These are phyloP conservation scores for Pythium coloratum DNA, from an alignment of 352 stramenopile species.

Conservation along the genomic window DNA sequence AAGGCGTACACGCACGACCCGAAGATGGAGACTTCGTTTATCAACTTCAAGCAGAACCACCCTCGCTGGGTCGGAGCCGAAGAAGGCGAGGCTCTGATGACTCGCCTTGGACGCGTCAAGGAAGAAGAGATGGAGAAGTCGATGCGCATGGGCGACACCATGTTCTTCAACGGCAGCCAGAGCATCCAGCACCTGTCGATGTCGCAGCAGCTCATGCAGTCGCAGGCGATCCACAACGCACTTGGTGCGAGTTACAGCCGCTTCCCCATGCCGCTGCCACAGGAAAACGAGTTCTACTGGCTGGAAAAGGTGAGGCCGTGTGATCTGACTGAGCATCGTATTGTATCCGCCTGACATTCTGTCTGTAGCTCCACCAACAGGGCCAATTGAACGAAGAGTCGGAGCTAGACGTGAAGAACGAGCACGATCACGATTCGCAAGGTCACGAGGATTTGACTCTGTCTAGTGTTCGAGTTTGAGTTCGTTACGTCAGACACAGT, in stretches of 20 bases:
- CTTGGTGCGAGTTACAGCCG: slow-evolving; percentile 49
- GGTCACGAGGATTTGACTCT: slow-evolving; percentile 11
- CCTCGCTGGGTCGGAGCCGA: slow-evolving; percentile 77
- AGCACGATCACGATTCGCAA: slow-evolving; percentile 1
- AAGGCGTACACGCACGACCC: slow-evolving; percentile 90
- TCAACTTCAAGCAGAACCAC: slow-evolving; percentile 95
- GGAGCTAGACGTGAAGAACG: not conserved
- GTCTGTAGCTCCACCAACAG: slow-evolving; percentile 61
- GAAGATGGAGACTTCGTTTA: slow-evolving; percentile 98
- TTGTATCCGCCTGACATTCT: slow-evolving; percentile 11
- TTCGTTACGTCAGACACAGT: not conserved
- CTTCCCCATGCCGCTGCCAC: slow-evolving; percentile 40
- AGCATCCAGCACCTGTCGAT: slow-evolving; percentile 54
- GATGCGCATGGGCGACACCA: slow-evolving; percentile 79
- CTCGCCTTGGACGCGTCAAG: slow-evolving; percentile 67
- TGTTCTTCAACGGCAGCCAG: slow-evolving; percentile 64
- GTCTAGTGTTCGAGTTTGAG: slow-evolving; percentile 20
- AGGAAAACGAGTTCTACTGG: slow-evolving; percentile 90
- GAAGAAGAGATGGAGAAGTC: slow-evolving; percentile 88
- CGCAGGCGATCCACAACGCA: slow-evolving; percentile 78
- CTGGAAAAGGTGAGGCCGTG: slow-evolving; percentile 69
- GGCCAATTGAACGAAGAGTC: slow-evolving; percentile 39
- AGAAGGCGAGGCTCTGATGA: slow-evolving; percentile 74
- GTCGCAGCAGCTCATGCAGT: slow-evolving; percentile 88
- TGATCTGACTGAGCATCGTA: not conserved